Base-by-base conservation (phyloP, 257 asterid genomes). In the Capsicum pubescens region DNA sequence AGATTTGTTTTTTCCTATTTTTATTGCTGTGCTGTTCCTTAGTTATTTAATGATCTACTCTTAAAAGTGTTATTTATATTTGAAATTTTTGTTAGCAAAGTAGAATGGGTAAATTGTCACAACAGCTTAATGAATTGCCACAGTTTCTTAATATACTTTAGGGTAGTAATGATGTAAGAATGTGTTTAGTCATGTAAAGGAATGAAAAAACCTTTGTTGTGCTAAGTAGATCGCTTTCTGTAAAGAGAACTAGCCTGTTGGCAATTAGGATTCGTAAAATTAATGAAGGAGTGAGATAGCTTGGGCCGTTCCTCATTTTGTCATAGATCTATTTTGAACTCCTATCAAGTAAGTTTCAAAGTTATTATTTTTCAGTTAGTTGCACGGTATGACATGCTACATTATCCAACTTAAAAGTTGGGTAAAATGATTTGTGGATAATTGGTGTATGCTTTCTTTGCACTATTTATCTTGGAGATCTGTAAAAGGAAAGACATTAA, bases 191-290 rank as follows among this genome's bases (percentile, higher is more conserved):
- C 11, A 50, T 15, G 46, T 74, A 6, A 7, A 12, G 8, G 81
- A 50, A 48, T 74, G 81, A 74, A 11, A 72, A 48, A 19, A 26
- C 59, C 14, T 0, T 14, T 48, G 59, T 48, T 42, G 10, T 70
- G 36, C 79, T 44, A 44, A 70, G 79, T 71, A 46, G 57, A 71
- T 46, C 79, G 60, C 19, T 72, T 50, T 48, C 59, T 72, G 12
- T 72, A 1, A 72, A 72, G 42, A 3, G 80, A 72, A 72, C 80
- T 72, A 72, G 35, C 42, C 10, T 50, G 52, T 72, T 72, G 80
- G 59, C 59, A 48, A 48, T 48, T 21, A 61, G 36, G 36, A 81
- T 44, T 60, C 15, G 32, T 35, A 36, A 4, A 44, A 44, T n/a
- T 16, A 15, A 81, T 8, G 12, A 81, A 64, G 74, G 57, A 7